Conservation (phyloP, 306 rosid species). For the Amphicarpaea edgeworthii region DNA sequence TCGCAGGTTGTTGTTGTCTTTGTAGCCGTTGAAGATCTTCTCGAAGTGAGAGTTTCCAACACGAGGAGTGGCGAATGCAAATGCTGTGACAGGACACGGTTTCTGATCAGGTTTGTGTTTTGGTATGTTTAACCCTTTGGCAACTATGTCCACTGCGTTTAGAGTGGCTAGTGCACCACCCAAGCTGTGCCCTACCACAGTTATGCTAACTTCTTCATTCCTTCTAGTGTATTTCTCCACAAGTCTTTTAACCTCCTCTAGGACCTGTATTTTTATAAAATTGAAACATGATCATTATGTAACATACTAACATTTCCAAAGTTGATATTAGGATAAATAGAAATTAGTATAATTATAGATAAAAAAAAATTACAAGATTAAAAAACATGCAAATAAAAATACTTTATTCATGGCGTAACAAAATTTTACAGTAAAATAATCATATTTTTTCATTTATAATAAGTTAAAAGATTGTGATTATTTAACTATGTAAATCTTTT, state of each 20-base stretch:
- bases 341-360: too few species aligned
- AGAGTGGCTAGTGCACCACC: conserved; percentile 79
- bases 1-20: conserved; percentile 46
- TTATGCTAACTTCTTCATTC: conserved; percentile 75
- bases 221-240: conserved; percentile 51
- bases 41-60: conserved; percentile 60
- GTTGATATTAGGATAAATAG: too few species aligned
- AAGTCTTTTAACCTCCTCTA: conserved; percentile 59
- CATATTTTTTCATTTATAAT: too few species aligned
- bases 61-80: conserved; percentile 66
- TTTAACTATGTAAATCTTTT: too few species aligned
- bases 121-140: conserved; percentile 54
- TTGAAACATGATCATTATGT: too few species aligned
- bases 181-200: conserved; percentile 70
- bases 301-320: neutral
- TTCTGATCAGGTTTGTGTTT: conserved; percentile 46
- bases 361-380: too few species aligned
- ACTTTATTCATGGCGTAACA: too few species aligned
- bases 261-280: conserved; percentile 49
- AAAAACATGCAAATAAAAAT: too few species aligned
- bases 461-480: too few species aligned
- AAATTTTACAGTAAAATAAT: too few species aligned
- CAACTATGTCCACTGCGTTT: conserved; percentile 68
- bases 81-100: conserved; percentile 63
- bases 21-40: conserved; percentile 32